Evolutionary conservation across 2,329 filamentous ascomycete species (phyloP).

Genomic region (Nannizzia gypsea): DNA sequence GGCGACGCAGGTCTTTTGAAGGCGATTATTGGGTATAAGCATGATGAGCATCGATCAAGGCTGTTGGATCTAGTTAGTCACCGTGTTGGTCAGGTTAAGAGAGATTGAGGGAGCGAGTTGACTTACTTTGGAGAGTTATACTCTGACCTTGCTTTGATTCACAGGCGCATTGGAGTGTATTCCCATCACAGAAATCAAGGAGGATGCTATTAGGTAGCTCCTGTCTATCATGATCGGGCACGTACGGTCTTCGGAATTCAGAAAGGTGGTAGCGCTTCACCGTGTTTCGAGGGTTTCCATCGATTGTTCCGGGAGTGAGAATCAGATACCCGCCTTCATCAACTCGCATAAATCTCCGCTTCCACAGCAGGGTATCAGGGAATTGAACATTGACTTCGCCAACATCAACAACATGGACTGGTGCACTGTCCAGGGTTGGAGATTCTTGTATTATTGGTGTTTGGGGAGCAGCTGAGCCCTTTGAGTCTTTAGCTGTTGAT

Average conservation of each 20-base stretch:
- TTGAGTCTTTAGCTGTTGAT: constrained; percentile 29
- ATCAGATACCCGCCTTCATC: constrained; percentile 75
- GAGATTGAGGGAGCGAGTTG: constrained; percentile 7
- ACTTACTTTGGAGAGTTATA: constrained; percentile 41
- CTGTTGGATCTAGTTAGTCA: background rate
- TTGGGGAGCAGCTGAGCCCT: constrained; percentile 23
- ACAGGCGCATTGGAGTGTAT: constrained; percentile 52
- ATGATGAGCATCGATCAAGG: constrained; percentile 8
- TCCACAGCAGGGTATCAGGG: constrained; percentile 92
- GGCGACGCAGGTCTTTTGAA: background rate
- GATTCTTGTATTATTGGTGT: constrained; percentile 18
- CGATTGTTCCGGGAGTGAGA: constrained; percentile 57
- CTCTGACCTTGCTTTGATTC: constrained; percentile 45
- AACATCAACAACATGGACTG: constrained; percentile 48
- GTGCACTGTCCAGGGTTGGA: constrained; percentile 22
- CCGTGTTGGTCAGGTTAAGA: background rate
- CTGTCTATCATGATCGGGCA: constrained; percentile 81
- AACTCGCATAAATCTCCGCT: constrained; percentile 76
- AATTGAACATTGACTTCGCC: constrained; percentile 96
- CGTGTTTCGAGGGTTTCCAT: constrained; percentile 46
- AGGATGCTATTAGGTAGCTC: constrained; percentile 80
- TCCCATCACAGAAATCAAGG: constrained; percentile 50
- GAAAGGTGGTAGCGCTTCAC: constrained; percentile 74
- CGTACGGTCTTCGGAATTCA: constrained; percentile 67
- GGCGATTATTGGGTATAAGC: constrained; percentile 2